Evolutionary conservation across 2,329 filamentous ascomycete species (phyloP).

Genomic region (Monilinia vaccinii-corymbosi): DNA sequence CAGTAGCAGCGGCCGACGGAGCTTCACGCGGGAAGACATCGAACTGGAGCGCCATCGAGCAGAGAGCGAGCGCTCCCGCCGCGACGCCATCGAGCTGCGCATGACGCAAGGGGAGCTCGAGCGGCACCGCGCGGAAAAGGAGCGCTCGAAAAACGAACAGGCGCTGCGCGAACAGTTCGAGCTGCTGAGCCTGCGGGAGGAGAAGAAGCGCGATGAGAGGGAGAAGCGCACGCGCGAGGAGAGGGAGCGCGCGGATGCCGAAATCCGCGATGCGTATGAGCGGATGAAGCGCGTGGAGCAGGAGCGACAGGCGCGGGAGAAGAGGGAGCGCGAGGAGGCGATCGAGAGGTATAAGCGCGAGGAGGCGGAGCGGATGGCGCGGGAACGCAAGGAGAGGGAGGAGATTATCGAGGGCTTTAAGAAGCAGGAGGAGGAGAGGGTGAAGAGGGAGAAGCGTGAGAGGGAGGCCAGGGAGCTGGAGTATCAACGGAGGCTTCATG

Average conservation of each 20-base stretch:
- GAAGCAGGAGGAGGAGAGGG: slow-evolving; percentile 36
- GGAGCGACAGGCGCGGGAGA: slow-evolving; percentile 36
- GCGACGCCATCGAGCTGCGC: neutral
- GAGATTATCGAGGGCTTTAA: slow-evolving; percentile 34
- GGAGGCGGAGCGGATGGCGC: slow-evolving; percentile 21
- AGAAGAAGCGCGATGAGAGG: slow-evolving; percentile 6
- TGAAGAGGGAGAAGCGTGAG: slow-evolving; percentile 41
- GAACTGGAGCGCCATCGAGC: slow-evolving; percentile 20
- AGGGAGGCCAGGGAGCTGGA: slow-evolving; percentile 30
- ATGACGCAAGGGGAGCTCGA: neutral
- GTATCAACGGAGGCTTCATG: slow-evolving; percentile 42
- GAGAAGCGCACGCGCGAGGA: slow-evolving; percentile 5
- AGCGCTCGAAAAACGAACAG: neutral
- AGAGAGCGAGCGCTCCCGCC: neutral
- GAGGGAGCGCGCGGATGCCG: slow-evolving; percentile 31
- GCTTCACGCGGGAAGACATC: slow-evolving; percentile 27
- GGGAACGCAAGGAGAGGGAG: slow-evolving; percentile 26
- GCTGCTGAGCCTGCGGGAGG: neutral
- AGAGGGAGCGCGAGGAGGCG: slow-evolving; percentile 40
- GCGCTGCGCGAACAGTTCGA: slow-evolving; percentile 4
- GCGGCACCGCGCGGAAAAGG: neutral
- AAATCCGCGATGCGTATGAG: slow-evolving; percentile 27
- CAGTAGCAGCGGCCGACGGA: neutral
- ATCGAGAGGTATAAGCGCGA: slow-evolving; percentile 35
- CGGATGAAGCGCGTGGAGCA: slow-evolving; percentile 35